These are phyloP conservation scores for Cokeromyces recurvatus DNA, from an alignment of 371 early-diverging fungal species.

Conservation along the genomic window DNA sequence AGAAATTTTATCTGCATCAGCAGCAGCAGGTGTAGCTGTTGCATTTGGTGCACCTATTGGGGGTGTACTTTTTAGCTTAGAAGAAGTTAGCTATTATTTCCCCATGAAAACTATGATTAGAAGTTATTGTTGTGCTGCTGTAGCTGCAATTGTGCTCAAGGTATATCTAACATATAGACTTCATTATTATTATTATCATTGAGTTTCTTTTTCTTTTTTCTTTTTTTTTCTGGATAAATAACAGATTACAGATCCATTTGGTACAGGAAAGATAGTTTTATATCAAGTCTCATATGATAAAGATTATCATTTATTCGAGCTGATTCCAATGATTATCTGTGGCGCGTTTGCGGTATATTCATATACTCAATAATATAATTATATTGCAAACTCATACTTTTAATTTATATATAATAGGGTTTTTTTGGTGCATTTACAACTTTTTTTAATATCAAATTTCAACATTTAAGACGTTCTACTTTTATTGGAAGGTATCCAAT, in stretches of 20 bases:
- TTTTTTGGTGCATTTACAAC: slow-evolving; percentile 82
- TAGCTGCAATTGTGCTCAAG: slow-evolving; percentile 80
- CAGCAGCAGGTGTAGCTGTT: slow-evolving; percentile 89
- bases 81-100: slow-evolving; percentile 91
- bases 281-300: slow-evolving; percentile 87
- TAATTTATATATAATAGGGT: too few species aligned
- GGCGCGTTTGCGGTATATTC: slow-evolving; percentile 84
- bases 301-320: slow-evolving; percentile 86
- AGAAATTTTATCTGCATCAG: slow-evolving; percentile 84
- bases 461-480: slow-evolving; percentile 53
- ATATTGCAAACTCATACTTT: too few species aligned
- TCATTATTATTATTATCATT: too few species aligned
- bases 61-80: slow-evolving; percentile 83
- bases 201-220: too few species aligned
- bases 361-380: too few species aligned
- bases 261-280: slow-evolving; percentile 86
- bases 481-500: slow-evolving; percentile 55
- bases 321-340: slow-evolving; percentile 73
- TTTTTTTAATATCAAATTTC: slow-evolving; percentile 62
- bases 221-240: too few species aligned
- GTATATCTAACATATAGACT: slow-evolving; percentile 43
- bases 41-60: slow-evolving; percentile 95
- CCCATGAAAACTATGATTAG: slow-evolving; percentile 89
- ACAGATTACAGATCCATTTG: slow-evolving; percentile 80
- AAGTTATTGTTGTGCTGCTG: slow-evolving; percentile 86